Conservation (phyloP, 345 rosid genomes). For the Eucalyptus shirleyi region DNA sequence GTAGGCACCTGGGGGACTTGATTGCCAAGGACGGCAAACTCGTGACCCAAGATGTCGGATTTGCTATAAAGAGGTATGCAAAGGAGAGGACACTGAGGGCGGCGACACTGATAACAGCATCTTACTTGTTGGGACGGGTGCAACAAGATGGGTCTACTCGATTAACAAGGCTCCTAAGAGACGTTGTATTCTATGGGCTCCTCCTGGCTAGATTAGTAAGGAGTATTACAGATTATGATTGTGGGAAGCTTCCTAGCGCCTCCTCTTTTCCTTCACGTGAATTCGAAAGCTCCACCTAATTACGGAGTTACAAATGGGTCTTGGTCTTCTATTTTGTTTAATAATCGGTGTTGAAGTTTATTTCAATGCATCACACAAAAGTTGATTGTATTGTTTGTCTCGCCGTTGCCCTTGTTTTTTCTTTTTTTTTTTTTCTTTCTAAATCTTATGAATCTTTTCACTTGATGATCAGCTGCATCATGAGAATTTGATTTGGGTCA, state of each 20-base stretch:
- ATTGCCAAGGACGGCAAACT: too few species aligned
- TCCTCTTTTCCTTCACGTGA: neutral
- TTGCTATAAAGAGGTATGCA: too few species aligned
- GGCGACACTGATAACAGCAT: too few species aligned
- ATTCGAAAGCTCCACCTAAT: neutral
- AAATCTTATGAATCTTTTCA: neutral
- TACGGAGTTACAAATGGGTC: neutral
- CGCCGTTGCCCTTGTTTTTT: neutral
- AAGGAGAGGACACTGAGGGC: too few species aligned
- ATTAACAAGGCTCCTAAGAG: neutral
- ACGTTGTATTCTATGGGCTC: neutral
- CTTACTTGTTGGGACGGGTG: neutral
- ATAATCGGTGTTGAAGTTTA: neutral
- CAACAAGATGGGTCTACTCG: neutral
- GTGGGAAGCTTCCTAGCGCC: neutral
- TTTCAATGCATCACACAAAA: neutral
- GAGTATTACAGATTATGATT: neutral
- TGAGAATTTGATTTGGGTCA: neutral
- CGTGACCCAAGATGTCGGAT: too few species aligned
- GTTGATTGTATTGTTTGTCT: neutral
- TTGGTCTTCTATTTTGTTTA: neutral
- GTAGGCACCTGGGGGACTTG: too few species aligned
- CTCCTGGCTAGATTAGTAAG: neutral
- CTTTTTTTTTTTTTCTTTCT: too few species aligned
- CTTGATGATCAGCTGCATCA: neutral